These are phyloP conservation scores for Trichosporon ovoides DNA, from an alignment of 1,284 basidiomycete genomes.

Conservation along the genomic window DNA sequence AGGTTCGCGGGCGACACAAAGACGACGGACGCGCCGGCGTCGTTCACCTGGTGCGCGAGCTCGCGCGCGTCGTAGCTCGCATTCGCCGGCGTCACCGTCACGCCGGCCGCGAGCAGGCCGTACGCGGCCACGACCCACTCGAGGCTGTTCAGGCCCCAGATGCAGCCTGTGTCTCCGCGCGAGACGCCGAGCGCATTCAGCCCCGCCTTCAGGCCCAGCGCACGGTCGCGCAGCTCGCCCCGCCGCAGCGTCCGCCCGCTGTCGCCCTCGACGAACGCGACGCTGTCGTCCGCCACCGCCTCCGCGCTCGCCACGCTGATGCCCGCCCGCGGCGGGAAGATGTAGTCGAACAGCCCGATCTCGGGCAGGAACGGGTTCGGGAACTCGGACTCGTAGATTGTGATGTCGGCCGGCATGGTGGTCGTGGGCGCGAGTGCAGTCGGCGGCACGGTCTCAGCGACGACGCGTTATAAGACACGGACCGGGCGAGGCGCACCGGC, in stretches of 20 bases:
- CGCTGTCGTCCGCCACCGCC: not conserved
- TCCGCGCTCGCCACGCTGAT: not conserved
- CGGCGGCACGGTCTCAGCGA: not conserved
- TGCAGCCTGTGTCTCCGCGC: conserved; percentile 35
- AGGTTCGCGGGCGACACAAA: conserved; percentile 56
- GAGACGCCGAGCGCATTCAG: conserved; percentile 44
- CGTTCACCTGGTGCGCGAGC: conserved; percentile 44
- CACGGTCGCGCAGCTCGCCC: conserved; percentile 55
- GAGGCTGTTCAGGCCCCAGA: conserved; percentile 55
- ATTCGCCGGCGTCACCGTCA: conserved; percentile 39
- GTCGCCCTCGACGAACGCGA: conserved; percentile 62
- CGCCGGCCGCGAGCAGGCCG: conserved; percentile 50
- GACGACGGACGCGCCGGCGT: conserved; percentile 56
- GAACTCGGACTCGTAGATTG: conserved; percentile 12
- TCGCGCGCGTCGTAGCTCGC: conserved; percentile 27
- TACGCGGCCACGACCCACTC: conserved; percentile 60
- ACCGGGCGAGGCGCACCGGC: not conserved
- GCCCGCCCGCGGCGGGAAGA: conserved; percentile 8
- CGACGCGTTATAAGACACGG: not conserved
- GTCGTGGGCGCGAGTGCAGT: no score
- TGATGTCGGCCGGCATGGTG: not conserved
- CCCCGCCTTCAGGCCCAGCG: conserved; percentile 57
- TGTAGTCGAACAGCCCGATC: conserved; percentile 8
- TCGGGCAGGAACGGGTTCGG: conserved; percentile 10
- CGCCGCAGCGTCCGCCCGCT: conserved; percentile 59